Evolutionary conservation across 805 yeast genomes (phyloP), one percentile per base, ranked within the genome.

Genomic region (Pichia exigua): DNA sequence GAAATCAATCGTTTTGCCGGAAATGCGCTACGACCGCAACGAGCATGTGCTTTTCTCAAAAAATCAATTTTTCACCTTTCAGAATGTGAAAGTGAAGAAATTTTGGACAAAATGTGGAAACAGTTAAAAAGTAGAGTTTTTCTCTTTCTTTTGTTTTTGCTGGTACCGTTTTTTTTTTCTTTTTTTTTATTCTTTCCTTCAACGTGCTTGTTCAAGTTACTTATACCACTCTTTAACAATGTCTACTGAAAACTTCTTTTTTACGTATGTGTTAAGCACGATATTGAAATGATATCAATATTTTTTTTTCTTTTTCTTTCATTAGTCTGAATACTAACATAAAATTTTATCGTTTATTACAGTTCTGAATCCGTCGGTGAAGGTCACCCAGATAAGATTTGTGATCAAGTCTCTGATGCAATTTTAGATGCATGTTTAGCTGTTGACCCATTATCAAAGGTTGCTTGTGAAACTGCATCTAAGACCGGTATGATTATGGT

Each of bases 401-500:
- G 99, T 78, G 99, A 94, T 76, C 99, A 94, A 80, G 97, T 94
- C 62, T 86, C 95, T 52, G 99, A 94, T 70, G 99, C 99, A 66
- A 88, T 94, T 67, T 81, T 94, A 64, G 99, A 94, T 68, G 99
- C 99, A 62, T 92, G 98, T 80, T 78, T 94, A 65, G 82, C 87
- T 52, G 95, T 77, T 62, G 99, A 94, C 74, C 99, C 99, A 57
- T 79, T 88, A 65, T 94, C 99, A 62, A 94, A 94, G 79, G 99
- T 94, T 70, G 99, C 97, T 47, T 94, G 99, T 79, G 99, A 94
- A 76, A 88, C 99, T 55, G 98, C 99, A 60, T 85, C 98, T 65
- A 94, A 94, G 79, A 94, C 99, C 60, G 99, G 99, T 78, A 83
- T 94, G 96, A 90, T 94, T 69, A 87, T 94, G 95, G 97, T 94